phyloP scores from a whole-genome alignment of 768 basidiomycete genomes.

The Pleurotus tuber-regium region DNA sequence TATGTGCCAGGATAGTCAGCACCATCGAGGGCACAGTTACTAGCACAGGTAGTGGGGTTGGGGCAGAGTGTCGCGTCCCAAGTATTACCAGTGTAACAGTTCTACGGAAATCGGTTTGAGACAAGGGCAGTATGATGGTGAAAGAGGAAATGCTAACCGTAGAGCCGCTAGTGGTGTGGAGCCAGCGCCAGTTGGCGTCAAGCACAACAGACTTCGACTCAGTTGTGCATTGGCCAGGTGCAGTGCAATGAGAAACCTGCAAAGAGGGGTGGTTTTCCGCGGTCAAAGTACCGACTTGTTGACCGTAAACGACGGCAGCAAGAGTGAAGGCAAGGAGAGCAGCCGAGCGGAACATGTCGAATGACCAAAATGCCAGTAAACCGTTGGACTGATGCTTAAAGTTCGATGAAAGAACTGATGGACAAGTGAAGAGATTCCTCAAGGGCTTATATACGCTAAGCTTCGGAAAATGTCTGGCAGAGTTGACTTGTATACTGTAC shows the following conservation, averaged over 20 bases:
- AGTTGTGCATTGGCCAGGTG: slow-evolving; percentile 3
- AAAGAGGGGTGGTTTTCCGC: slow-evolving; percentile 7
- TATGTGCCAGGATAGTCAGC: slow-evolving; percentile 35
- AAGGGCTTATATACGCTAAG: background rate
- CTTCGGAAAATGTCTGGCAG: slow-evolving; percentile 1
- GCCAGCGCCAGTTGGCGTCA: slow-evolving; percentile 10
- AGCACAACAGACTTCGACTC: slow-evolving; percentile 4
- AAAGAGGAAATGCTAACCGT: background rate
- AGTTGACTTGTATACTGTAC: too few species aligned
- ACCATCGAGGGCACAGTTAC: slow-evolving; percentile 21
- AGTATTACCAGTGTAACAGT: slow-evolving; percentile 37
- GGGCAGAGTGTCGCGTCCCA: slow-evolving; percentile 39
- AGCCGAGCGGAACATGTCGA: slow-evolving; percentile 4
- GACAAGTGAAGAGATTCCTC: background rate
- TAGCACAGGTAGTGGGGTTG: slow-evolving; percentile 18
- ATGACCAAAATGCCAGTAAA: background rate
- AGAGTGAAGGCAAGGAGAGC: slow-evolving; percentile 8
- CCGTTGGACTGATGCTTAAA: background rate
- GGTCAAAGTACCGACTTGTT: slow-evolving; percentile 8
- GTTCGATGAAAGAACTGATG: background rate
- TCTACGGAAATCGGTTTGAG: background rate
- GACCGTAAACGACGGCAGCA: slow-evolving; percentile 3
- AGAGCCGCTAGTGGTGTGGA: slow-evolving; percentile 14
- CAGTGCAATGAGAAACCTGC: slow-evolving; percentile 3
- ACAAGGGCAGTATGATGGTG: too few species aligned